Conservation (phyloP, 2,329 filamentous ascomycete species). For the Botryotinia convoluta region DNA sequence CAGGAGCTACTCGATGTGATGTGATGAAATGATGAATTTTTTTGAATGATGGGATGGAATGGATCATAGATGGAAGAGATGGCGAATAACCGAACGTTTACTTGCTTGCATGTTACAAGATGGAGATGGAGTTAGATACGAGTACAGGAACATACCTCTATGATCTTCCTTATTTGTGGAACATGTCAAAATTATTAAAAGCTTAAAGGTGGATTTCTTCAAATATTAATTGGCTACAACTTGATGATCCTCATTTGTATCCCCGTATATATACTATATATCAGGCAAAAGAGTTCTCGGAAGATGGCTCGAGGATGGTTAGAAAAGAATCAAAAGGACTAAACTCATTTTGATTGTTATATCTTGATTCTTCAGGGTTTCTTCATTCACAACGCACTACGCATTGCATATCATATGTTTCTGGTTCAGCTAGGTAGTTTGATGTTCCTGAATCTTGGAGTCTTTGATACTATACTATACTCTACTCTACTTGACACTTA, state of each 20-base stretch:
- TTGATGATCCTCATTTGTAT: constrained; percentile 15
- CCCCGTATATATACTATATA: background rate
- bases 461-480: too few relatives aligned
- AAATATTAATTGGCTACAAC: constrained; percentile 1
- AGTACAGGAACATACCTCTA: background rate
- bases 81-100: background rate
- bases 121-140: background rate
- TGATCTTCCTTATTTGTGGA: constrained; percentile 9
- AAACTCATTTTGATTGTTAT: background rate
- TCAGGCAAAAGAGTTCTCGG: background rate
- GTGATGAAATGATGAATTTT: background rate
- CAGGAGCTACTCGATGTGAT: background rate
- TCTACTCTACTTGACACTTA: background rate
- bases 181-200: constrained; percentile 4
- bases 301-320: background rate
- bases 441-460: background rate
- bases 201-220: background rate
- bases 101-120: constrained; percentile 1
- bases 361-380: constrained; percentile 2
- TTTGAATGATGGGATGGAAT: background rate
- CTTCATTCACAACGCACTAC: background rate
- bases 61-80: background rate
- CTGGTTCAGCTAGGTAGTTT: background rate
- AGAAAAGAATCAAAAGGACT: background rate
- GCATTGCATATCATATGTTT: background rate